Base-by-base conservation (phyloP, 2,329 filamentous ascomycete species). In the Phaeosphaeriaceae sp. region DNA sequence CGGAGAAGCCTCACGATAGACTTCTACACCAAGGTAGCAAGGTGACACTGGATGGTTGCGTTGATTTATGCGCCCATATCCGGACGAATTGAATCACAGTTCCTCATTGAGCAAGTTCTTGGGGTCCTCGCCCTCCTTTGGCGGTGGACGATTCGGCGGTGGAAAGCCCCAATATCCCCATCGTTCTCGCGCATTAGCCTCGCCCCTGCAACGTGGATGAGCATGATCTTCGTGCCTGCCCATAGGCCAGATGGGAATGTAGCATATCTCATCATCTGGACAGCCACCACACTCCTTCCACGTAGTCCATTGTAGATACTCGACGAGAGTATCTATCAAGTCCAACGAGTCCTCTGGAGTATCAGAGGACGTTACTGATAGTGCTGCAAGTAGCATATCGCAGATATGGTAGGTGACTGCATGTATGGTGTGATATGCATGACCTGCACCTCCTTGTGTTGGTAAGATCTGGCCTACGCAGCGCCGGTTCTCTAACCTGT, bases 181-280 rank as follows among this genome's bases (percentile, higher is more conserved):
- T 36, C 48, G 25, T 41, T 25, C 51, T 10, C 44, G 51, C 1
- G 61, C 54, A n/a, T 58, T 55, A 19, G 53, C 48, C 54, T 67
- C 56, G 1, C 48, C 44, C 9, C 56, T 55, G 57, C 84, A 86
- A 33, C 70, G 68, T 6, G 85, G 85, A 44, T 76, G 69, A 31
- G 78, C 80, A 64, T 87, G 85, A 66, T 89, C 87, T 24, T 85
- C 79, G 0, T 76, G 67, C 0, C 75, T 79, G 0, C 87, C 87
- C 69, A 82, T 78, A 0, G 87, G 88, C 87, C 87, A 90, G 67
- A 89, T 88, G 1, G 86, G 86, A n/a, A 89, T 78, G 47, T 86
- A 82, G 60, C 87, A 87, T 2, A 88, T 72, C 71, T 89, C 83
- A 46, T 85, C 80, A 7, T 79, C 77, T 0, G 66, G 72, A 67